A percentile compares a stretch with the other conserved stretches of the same genome.
Conservation (phyloP, 257 asterid species). For the Avicennia marina region DNA sequence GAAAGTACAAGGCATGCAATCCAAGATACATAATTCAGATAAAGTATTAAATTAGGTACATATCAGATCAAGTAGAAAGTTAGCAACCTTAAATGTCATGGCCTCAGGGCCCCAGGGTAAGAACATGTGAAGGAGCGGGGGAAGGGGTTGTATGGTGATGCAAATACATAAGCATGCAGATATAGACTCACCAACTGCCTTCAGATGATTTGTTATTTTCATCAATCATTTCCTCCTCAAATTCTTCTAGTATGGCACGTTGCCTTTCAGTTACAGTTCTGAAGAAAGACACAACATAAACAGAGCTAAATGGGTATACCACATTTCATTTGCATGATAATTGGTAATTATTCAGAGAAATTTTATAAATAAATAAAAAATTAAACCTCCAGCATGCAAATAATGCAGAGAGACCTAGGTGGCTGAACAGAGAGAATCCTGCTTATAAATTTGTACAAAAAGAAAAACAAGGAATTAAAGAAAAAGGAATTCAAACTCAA, state of each 20-base stretch:
- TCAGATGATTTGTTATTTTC: conserved; percentile 34
- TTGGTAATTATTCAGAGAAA: background rate
- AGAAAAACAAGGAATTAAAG: no score
- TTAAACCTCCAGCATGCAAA: no score
- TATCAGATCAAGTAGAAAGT: background rate
- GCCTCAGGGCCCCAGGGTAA: background rate
- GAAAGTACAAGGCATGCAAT: conserved; percentile 18
- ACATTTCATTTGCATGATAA: conserved; percentile 11
- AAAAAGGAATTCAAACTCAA: no score
- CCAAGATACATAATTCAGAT: background rate
- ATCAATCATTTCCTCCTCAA: conserved; percentile 61
- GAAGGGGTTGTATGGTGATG: background rate
- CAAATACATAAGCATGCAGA: conserved; percentile 12
- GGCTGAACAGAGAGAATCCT: no score
- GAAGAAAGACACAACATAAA: conserved; percentile 18
- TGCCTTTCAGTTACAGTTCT: conserved; percentile 63
- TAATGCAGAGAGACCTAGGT: no score
- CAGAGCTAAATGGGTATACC: background rate
- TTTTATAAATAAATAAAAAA: background rate
- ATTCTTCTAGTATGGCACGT: conserved; percentile 78
- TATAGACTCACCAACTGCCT: conserved; percentile 54
- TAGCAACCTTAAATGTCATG: background rate
- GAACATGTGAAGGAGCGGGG: background rate
- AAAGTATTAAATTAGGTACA: background rate
- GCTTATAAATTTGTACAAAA: no score